phyloP scores from a whole-genome alignment of 2,329 filamentous ascomycete genomes.

The Paecilomyces fulvus region DNA sequence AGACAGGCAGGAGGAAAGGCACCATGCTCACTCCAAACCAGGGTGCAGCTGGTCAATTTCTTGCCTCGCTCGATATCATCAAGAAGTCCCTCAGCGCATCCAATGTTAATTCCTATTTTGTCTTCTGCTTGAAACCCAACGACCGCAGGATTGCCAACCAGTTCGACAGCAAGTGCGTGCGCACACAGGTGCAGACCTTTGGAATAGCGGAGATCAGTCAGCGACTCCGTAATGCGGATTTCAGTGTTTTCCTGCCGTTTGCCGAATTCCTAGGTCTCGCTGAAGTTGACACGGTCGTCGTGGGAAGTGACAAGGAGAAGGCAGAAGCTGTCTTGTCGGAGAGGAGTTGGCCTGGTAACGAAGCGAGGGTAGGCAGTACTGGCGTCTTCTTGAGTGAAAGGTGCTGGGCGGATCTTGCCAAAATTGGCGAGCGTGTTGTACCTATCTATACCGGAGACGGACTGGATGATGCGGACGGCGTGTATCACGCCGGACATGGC shows the following conservation, averaged over 20 bases:
- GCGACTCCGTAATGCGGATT: conserved; percentile 83
- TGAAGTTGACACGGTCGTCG: conserved; percentile 73
- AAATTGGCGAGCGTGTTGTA: conserved; percentile 55
- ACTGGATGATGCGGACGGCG: conserved; percentile 46
- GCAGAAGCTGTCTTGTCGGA: conserved; percentile 85
- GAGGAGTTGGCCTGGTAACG: conserved; percentile 84
- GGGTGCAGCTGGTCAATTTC: conserved; percentile 85
- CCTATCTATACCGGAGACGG: conserved; percentile 55
- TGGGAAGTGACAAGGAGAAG: conserved; percentile 88
- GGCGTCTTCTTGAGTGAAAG: conserved; percentile 93
- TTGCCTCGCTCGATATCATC: conserved; percentile 81
- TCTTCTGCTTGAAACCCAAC: conserved; percentile 96
- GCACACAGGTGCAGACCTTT: conserved; percentile 87
- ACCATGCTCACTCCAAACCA: conserved; percentile 48
- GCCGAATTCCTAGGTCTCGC: conserved; percentile 87
- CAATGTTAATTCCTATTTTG: conserved; percentile 87
- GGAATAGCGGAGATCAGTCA: conserved; percentile 97
- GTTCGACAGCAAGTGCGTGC: conserved; percentile 97
- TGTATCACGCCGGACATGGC: conserved; percentile 42
- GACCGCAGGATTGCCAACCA: conserved; percentile 96
- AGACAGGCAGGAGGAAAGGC: conserved; percentile 23
- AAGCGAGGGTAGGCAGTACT: conserved; percentile 82
- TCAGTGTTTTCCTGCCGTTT: conserved; percentile 91
- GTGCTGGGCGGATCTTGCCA: conserved; percentile 87
- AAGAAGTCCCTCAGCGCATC: conserved; percentile 74